Conservation (phyloP, 2,329 filamentous ascomycete species). For the Dactylellina haptotyla region DNA sequence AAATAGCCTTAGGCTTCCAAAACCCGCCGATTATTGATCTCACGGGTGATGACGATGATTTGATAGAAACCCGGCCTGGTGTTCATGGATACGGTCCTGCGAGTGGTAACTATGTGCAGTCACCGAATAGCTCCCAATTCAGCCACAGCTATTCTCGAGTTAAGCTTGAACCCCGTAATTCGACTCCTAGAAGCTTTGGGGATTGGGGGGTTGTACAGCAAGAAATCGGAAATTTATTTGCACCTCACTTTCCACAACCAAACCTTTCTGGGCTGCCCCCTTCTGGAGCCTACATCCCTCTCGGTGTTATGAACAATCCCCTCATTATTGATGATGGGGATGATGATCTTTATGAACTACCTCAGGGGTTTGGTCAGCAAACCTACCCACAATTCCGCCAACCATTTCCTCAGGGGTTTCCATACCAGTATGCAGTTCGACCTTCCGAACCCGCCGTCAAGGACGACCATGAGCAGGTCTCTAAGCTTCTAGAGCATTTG, state of each 20-base stretch:
- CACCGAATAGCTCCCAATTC: no score
- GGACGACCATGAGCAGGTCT: conserved; percentile 32
- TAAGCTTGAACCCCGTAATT: conserved; percentile 6
- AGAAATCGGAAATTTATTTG: background rate
- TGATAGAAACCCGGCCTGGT: background rate
- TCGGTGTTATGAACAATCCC: conserved; percentile 9
- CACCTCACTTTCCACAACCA: background rate
- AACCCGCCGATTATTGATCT: conserved; percentile 29
- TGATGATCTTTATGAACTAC: conserved; percentile 1
- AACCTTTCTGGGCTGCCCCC: background rate
- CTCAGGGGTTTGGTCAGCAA: background rate
- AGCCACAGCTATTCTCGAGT: background rate
- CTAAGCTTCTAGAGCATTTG: conserved; percentile 55
- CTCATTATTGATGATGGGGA: conserved; percentile 21
- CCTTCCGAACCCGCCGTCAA: background rate
- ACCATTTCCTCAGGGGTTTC: background rate
- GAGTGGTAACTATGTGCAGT: no score
- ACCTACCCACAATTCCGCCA: background rate
- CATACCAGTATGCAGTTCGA: background rate
- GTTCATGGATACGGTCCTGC: no score
- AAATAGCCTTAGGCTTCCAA: conserved; percentile 10
- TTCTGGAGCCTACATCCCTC: background rate
- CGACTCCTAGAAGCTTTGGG: background rate
- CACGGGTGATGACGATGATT: conserved; percentile 32
- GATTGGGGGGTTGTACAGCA: conserved; percentile 18